Percentiles rank a stretch among this genome's conserved stretches.
phyloP scores from a whole-genome alignment of 2,329 filamentous ascomycete genomes.

The Sordariomycetes sp. region DNA sequence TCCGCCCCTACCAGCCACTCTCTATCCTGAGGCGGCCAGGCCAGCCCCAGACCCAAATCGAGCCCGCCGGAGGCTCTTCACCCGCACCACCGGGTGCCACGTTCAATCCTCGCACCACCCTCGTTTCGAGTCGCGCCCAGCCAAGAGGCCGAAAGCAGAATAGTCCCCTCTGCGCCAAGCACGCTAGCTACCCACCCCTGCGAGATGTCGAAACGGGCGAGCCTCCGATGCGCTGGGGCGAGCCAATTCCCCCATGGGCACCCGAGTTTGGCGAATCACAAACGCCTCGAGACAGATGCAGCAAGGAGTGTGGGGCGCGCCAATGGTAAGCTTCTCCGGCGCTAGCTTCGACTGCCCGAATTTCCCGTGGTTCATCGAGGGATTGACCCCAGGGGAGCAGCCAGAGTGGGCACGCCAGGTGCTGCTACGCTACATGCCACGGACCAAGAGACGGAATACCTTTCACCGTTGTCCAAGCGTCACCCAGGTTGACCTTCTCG shows the following conservation, averaged over 20 bases:
- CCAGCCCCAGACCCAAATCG: not conserved
- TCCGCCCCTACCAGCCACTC: not conserved
- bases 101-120: not conserved
- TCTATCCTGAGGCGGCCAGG: not conserved
- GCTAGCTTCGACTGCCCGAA: not conserved
- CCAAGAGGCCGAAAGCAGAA: not conserved
- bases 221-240: not conserved
- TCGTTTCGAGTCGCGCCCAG: not conserved
- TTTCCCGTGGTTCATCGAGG: not conserved
- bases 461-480: not conserved
- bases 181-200: not conserved
- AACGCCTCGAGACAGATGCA: not conserved
- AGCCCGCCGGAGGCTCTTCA: not conserved
- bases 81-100: slow-evolving; percentile 4
- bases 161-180: not conserved
- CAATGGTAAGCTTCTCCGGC: not conserved
- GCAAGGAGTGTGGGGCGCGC: not conserved
- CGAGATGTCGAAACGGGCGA: not conserved
- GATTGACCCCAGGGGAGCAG: not conserved
- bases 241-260: not conserved
- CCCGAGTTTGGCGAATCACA: not conserved
- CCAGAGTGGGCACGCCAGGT: not conserved
- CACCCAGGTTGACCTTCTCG: not conserved
- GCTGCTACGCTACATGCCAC: slow-evolving; percentile 1
- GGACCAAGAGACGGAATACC: not conserved